Percentiles rank a stretch among this genome's conserved stretches.
Evolutionary conservation across 129 eudicot species (phyloP).

Genomic region (Oenanthe sinensis): DNA sequence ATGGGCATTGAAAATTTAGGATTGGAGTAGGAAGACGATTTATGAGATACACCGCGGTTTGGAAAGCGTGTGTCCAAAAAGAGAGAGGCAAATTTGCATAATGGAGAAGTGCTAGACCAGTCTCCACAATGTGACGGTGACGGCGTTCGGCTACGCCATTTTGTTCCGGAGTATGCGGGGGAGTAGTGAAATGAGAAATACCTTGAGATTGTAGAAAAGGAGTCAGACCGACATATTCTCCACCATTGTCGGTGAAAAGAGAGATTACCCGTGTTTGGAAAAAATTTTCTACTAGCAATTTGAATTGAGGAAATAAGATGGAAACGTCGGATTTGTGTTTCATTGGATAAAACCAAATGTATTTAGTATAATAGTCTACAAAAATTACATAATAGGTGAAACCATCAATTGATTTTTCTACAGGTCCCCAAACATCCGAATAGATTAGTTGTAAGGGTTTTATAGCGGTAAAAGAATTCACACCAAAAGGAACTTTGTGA

Average conservation of each 20-base stretch:
- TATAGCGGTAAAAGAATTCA: background rate
- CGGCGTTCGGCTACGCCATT: background rate
- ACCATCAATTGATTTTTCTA: background rate
- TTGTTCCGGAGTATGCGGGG: constrained; percentile 2
- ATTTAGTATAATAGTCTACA: background rate
- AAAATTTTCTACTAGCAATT: background rate
- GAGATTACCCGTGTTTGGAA: background rate
- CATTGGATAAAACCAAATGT: background rate
- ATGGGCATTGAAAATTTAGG: background rate
- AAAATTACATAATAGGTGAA: background rate
- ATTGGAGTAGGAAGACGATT: background rate
- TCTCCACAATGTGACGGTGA: background rate
- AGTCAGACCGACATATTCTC: background rate
- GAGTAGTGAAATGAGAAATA: background rate
- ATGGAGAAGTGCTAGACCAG: background rate
- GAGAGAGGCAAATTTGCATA: background rate
- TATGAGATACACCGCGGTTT: background rate
- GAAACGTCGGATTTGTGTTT: background rate
- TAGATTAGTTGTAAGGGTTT: background rate
- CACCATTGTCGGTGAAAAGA: background rate
- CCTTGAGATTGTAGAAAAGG: background rate
- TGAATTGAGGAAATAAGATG: background rate
- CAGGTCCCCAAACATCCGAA: background rate
- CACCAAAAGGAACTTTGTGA: background rate
- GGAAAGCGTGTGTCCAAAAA: background rate